These are phyloP conservation scores for Solidago caesia DNA, from an alignment of 129 eudicot species.

Conservation along the genomic window DNA sequence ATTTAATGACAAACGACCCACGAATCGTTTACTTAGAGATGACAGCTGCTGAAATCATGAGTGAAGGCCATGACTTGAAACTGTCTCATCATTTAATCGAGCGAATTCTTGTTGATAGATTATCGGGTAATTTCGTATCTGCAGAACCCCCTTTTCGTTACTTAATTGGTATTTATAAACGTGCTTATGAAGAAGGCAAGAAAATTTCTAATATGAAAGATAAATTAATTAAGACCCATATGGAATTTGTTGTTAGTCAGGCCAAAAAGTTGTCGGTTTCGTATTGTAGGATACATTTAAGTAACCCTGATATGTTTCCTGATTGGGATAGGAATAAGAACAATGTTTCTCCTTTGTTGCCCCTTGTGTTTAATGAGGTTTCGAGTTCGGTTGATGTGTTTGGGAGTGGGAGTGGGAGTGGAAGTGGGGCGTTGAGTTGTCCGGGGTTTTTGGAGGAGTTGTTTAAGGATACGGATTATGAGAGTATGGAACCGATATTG, in stretches of 20 bases:
- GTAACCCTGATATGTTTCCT: constrained; percentile 87
- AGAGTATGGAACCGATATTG: constrained; percentile 69
- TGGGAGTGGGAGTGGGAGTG: constrained; percentile 46
- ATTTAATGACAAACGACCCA: constrained; percentile 71
- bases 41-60: constrained; percentile 86
- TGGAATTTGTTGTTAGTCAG: constrained; percentile 67
- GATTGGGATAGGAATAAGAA: constrained; percentile 35
- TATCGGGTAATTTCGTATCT: constrained; percentile 55
- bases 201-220: constrained; percentile 79
- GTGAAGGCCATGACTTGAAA: constrained; percentile 71
- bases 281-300: constrained; percentile 79
- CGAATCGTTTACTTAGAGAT: constrained; percentile 74
- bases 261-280: constrained; percentile 68
- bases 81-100: constrained; percentile 73
- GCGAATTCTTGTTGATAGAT: constrained; percentile 77
- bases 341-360: constrained; percentile 66
- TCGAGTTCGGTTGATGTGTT: constrained; percentile 54
- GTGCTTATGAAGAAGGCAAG: constrained; percentile 74
- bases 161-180: constrained; percentile 54
- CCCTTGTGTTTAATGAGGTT: constrained; percentile 68
- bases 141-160: constrained; percentile 84
- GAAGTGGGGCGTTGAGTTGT: constrained; percentile 45
- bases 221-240: constrained; percentile 60
- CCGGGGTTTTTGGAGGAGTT: constrained; percentile 90
- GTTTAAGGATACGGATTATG: constrained; percentile 76